Evolutionary conservation across 208 protist species (phyloP), one percentile per base, ranked within the genome.

Genomic region (Acanthamoeba divionensis): DNA sequence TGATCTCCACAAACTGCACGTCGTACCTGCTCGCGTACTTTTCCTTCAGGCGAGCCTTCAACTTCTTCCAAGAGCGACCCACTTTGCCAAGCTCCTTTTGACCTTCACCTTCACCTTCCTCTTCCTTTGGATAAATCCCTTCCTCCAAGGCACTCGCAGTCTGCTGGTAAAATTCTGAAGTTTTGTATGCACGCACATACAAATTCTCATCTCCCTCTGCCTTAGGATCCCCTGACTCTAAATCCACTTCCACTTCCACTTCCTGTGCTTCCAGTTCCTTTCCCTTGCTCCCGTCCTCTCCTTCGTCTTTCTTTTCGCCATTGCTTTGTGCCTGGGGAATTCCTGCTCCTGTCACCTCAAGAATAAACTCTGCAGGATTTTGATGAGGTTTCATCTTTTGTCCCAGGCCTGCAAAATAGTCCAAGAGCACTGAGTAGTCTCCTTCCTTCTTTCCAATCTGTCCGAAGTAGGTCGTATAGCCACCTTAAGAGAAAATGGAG

Each of bases 361-460:
- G 52, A 44, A 85, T 63, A 44, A 85, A 85, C 50, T 85, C 75
- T 24, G 75, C 75, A 24, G 75, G 75, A 54, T 85, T 85, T 33
- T 85, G 45, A 33, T 44, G 47, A 44, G 75, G 75, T 54, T 57
- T 57, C 36, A 57, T 18, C 29, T 85, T 47, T 13, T 60, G 13
- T 7, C 75, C 75, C 47, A 85, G 26, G 31, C 31, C 21, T 13
- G 48, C n/a, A 54, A 85, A 85, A 24, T 85, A 85, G 75, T 57
- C 45, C 21, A 85, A 44, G 18, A 85, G 41, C 41, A 63, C 44
- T 24, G 45, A 65, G 52, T 33, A 85, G 50, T 85, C 75, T 5
- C 50, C 50, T 44, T 31, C 36, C 12, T 38, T 31, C 75, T 85
- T 44, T 5, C 52, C 75, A 21, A 85, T 85, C 48, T 31, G 67